phyloP scores from a whole-genome alignment of 2,329 filamentous ascomycete genomes.

The Huntiella decipiens region DNA sequence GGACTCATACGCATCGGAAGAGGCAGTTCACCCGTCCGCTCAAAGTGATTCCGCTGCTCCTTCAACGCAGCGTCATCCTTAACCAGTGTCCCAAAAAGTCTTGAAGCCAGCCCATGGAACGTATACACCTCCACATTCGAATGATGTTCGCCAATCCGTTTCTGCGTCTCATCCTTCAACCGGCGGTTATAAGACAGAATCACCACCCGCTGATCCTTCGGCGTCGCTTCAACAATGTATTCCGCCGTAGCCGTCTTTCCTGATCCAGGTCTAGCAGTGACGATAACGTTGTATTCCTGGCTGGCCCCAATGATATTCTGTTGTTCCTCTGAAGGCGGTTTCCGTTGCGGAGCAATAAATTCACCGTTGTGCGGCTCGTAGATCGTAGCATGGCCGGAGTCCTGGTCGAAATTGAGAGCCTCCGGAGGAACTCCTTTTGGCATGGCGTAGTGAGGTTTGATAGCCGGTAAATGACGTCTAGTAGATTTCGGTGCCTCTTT shows the following conservation, averaged over 20 bases:
- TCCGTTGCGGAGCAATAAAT: too few species aligned
- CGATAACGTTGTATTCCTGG: slow-evolving; percentile 16
- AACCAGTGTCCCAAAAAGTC: slow-evolving; percentile 12
- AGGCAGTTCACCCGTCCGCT: neutral
- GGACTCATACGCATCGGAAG: slow-evolving; percentile 14
- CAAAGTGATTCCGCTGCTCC: neutral
- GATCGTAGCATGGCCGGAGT: neutral
- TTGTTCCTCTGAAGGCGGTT: slow-evolving; percentile 15
- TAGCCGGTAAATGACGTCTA: too few species aligned
- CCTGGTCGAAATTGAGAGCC: neutral
- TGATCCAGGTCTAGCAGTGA: slow-evolving; percentile 18
- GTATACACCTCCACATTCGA: slow-evolving; percentile 14
- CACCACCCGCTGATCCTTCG: slow-evolving; percentile 12
- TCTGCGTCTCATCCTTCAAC: slow-evolving; percentile 15
- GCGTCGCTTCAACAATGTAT: slow-evolving; percentile 14
- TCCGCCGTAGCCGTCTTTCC: slow-evolving; percentile 19
- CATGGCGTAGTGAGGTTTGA: too few species aligned
- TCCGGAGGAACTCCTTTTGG: too few species aligned
- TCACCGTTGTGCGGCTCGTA: neutral
- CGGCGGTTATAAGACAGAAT: slow-evolving; percentile 17
- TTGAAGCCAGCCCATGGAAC: slow-evolving; percentile 15
- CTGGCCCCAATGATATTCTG: slow-evolving; percentile 14
- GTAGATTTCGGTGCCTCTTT: too few species aligned
- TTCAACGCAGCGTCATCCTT: slow-evolving; percentile 13
- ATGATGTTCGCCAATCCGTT: slow-evolving; percentile 13